These are phyloP conservation scores for Rostrohypoxylon terebratum DNA, from an alignment of 495 filamentous ascomycete species.

Conservation along the genomic window DNA sequence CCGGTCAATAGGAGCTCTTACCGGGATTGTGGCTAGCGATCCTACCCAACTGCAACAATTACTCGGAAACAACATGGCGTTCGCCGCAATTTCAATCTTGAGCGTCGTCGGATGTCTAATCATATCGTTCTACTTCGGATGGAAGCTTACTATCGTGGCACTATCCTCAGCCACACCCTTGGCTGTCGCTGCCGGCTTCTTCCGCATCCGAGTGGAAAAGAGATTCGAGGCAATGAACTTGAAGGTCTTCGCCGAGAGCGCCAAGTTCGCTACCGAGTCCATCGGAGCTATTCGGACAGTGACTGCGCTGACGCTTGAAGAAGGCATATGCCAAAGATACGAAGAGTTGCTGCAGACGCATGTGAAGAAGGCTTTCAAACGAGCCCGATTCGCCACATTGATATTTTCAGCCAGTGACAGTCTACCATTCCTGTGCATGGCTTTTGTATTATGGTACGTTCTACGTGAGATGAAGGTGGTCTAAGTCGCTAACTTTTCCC, in stretches of 20 bases:
- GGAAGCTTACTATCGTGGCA: slow-evolving; percentile 66
- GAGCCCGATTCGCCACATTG: slow-evolving; percentile 63
- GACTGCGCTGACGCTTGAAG: slow-evolving; percentile 65
- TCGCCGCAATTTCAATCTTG: slow-evolving; percentile 62
- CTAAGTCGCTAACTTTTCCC: background rate
- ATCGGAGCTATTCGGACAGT: slow-evolving; percentile 69
- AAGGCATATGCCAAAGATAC: slow-evolving; percentile 62
- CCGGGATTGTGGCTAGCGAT: slow-evolving; percentile 65
- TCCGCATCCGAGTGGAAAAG: slow-evolving; percentile 64
- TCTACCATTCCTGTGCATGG: slow-evolving; percentile 65
- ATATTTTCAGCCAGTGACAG: slow-evolving; percentile 65
- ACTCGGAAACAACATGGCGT: slow-evolving; percentile 66
- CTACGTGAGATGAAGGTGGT: background rate
- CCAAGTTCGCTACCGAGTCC: slow-evolving; percentile 68
- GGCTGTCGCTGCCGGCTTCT: slow-evolving; percentile 62
- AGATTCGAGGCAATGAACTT: slow-evolving; percentile 64
- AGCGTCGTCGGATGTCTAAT: slow-evolving; percentile 61
- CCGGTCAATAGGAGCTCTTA: slow-evolving; percentile 63
- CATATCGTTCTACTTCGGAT: slow-evolving; percentile 67
- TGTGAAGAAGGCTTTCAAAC: slow-evolving; percentile 62
- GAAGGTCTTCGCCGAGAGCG: slow-evolving; percentile 65
- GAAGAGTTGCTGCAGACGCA: slow-evolving; percentile 63
- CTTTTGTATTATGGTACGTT: slow-evolving; percentile 69
- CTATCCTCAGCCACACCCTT: slow-evolving; percentile 64
- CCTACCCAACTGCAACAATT: slow-evolving; percentile 72